Evolutionary conservation across 2,329 filamentous ascomycete species (phyloP).

Genomic region (Microdochium paspali): DNA sequence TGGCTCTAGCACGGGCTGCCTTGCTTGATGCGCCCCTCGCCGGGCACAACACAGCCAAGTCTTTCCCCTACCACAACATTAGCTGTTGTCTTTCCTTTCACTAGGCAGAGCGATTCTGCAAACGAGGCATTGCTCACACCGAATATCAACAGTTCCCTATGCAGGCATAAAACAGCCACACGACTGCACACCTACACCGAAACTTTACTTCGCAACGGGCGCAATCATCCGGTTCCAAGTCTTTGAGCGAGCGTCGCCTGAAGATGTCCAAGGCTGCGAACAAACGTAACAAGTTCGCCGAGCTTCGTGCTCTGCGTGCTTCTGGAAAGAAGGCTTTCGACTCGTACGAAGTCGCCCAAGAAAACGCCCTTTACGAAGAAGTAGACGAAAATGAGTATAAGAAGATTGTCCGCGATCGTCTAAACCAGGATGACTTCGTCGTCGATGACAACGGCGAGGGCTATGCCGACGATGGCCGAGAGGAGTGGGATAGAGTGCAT

Average conservation of each 20-base stretch:
- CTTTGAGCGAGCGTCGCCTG: neutral
- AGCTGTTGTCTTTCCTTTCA: no score
- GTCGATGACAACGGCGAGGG: constrained; percentile 97
- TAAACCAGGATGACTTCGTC: constrained; percentile 95
- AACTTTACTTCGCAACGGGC: neutral
- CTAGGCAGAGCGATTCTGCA: neutral
- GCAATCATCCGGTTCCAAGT: neutral
- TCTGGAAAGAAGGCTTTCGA: constrained; percentile 88
- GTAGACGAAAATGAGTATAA: constrained; percentile 97
- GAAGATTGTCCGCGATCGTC: constrained; percentile 78
- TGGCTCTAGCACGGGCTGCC: neutral
- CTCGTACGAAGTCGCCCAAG: constrained; percentile 77
- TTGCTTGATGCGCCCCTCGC: neutral
- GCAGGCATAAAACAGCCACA: no score
- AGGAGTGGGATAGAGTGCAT: constrained; percentile 77
- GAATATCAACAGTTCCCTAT: neutral
- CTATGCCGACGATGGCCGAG: constrained; percentile 91
- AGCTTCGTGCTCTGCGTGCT: constrained; percentile 75
- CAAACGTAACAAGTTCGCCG: constrained; percentile 52
- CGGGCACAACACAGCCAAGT: no score
- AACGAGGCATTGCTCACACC: neutral
- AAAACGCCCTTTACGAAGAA: constrained; percentile 82
- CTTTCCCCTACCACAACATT: neutral
- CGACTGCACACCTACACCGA: no score
- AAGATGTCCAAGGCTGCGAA: constrained; percentile 30